Percentiles rank a stretch among this genome's conserved stretches.
Evolutionary conservation across 768 basidiomycete genomes (phyloP).

Genomic region (Termitomyces heimii): DNA sequence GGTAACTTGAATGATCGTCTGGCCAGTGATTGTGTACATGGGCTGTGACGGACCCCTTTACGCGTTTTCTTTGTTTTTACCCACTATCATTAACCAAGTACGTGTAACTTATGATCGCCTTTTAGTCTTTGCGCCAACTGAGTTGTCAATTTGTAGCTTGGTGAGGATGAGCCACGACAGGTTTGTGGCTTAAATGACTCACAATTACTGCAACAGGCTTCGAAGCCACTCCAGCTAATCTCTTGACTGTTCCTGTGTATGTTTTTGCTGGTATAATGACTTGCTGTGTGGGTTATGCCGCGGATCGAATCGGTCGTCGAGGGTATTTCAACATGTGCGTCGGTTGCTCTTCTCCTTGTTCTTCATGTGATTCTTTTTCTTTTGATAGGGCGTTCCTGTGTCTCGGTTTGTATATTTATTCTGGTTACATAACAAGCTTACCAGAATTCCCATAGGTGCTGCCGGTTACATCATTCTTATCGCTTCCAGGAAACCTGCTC

Average conservation of each 20-base stretch:
- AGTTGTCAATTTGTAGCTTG: constrained; percentile 24
- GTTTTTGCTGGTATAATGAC: constrained; percentile 62
- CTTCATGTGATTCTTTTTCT: neutral
- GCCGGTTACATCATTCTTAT: constrained; percentile 70
- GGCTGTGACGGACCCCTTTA: constrained; percentile 65
- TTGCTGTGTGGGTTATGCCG: constrained; percentile 54
- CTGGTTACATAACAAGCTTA: constrained; percentile 5
- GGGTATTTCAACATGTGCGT: constrained; percentile 61
- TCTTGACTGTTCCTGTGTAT: constrained; percentile 76
- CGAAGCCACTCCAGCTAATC: constrained; percentile 65
- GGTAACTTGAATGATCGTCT: neutral
- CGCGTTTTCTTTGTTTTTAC: constrained; percentile 73
- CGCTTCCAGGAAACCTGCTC: constrained; percentile 48
- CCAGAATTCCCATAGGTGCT: constrained; percentile 27
- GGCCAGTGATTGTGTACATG: constrained; percentile 47
- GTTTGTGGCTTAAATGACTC: neutral
- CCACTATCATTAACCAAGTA: constrained; percentile 71
- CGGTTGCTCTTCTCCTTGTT: neutral
- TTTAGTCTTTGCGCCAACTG: neutral
- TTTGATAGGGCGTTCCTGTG: constrained; percentile 27
- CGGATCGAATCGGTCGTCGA: constrained; percentile 55
- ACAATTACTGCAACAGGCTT: constrained; percentile 34
- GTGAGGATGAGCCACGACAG: neutral
- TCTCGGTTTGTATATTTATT: constrained; percentile 23
- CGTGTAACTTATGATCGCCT: constrained; percentile 10